Base-by-base conservation (phyloP, 208 protist genomes). In the Crithidia sp. region DNA sequence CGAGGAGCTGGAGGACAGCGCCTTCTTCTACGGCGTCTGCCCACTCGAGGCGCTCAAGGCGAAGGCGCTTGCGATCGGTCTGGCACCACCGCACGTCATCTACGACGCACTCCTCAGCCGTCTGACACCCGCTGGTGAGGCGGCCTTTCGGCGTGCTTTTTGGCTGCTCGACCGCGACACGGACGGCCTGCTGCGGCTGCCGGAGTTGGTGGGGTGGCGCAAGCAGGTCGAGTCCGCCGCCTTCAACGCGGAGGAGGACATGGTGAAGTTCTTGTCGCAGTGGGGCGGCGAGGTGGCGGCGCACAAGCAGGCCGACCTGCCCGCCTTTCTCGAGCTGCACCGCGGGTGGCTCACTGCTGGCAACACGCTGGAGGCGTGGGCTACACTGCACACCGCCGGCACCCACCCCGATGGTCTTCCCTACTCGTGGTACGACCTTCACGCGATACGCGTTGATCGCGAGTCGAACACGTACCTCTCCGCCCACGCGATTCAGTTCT, bases 391-490 rank as follows among this genome's bases (percentile, higher is more conserved):
- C 69, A 68, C 74, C 4, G 80, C 82, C 2, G 93, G 91, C 17
- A 82, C 89, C 4, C 71, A 89, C 69, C 84, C 83, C 2, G 77
- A 87, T 69, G 93, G 91, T 4, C 69, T 93, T 5, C 90, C 93
- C 4, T 95, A 92, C 77, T 89, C 90, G 6, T 92, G 87, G 85
- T 73, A 84, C n/a, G 93, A 97, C 78, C 47, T 96, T 6, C 79
- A 95, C 66, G 64, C 72, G 14, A 71, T 95, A 49, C 84, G 83
- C 53, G 73, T 90, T 3, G 84, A 87, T 40, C 67, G 68, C 43
- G 82, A 87, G 59, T 70, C 81, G 28, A 95, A 95, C 76, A 91
- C 90, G 55, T 95, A 97, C 74, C 82, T 97, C 36, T 95, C 89
- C 16, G 57, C 74, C 36, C 78, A 86, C 55, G 93, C 82, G 7